Evolutionary conservation across 2,329 filamentous ascomycete species (phyloP).

Genomic region (Fusarium drepaniforme): DNA sequence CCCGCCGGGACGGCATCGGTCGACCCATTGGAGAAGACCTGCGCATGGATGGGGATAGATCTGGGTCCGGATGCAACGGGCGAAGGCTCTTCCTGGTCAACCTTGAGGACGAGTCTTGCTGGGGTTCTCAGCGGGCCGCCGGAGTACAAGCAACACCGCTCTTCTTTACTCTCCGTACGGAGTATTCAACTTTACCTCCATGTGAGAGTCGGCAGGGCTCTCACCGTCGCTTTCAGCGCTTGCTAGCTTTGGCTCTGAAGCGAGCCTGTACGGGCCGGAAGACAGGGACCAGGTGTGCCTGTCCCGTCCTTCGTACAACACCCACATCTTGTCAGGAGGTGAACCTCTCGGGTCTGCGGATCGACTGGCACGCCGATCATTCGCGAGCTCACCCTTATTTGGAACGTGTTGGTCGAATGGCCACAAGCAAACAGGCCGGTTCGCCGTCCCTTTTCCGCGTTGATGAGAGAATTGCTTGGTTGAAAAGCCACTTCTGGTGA

Average conservation of each 20-base stretch:
- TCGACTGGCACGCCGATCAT: not conserved
- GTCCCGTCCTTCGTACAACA: not conserved
- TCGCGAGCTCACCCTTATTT: not conserved
- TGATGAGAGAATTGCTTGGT: not conserved
- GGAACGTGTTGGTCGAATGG: not conserved
- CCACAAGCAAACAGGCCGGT: not conserved
- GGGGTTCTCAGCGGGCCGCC: not conserved
- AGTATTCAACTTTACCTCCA: not conserved
- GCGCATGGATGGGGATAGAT: constrained; percentile 9
- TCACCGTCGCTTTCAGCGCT: constrained; percentile 6
- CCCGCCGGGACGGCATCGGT: constrained; percentile 13
- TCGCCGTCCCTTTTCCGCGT: not conserved
- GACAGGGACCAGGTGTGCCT: constrained; percentile 4
- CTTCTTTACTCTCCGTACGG: not conserved
- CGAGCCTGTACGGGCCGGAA: constrained; percentile 4
- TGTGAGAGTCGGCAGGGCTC: not conserved
- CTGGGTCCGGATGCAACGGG: constrained; percentile 15
- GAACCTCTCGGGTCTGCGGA: constrained; percentile 3
- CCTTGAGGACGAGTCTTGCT: not conserved
- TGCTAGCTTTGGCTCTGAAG: constrained; percentile 2
- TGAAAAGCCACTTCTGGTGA: not conserved
- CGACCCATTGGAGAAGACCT: constrained; percentile 2
- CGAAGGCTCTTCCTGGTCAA: not conserved
- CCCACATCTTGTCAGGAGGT: not conserved
- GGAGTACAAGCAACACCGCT: constrained; percentile 4